Percentiles rank a stretch among this genome's conserved stretches.
Evolutionary conservation across 495 filamentous ascomycete species (phyloP).

Genomic region (Astrothelium subdiscretum): DNA sequence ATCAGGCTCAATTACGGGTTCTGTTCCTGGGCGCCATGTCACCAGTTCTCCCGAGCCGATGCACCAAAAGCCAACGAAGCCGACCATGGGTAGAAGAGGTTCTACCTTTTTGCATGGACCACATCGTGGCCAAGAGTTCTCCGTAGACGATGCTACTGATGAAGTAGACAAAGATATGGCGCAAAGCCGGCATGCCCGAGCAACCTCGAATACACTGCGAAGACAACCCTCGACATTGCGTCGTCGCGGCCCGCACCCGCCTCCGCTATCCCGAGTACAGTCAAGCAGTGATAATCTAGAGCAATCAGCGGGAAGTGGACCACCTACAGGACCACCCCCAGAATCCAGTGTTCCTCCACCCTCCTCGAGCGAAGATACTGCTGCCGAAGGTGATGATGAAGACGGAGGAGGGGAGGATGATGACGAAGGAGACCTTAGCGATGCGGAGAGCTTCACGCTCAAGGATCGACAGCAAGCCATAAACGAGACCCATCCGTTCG

Average conservation of each 20-base stretch:
- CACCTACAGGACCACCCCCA: constrained; percentile 22
- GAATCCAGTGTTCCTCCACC: constrained; percentile 21
- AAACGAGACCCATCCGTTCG: constrained; percentile 97
- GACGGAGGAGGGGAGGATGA: constrained; percentile 54
- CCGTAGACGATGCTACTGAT: constrained; percentile 77
- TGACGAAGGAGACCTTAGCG: constrained; percentile 33
- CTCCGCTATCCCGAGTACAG: constrained; percentile 40
- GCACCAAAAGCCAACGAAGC: constrained; percentile 45
- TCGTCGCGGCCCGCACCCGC: constrained; percentile 48
- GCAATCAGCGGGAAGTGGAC: constrained; percentile 11
- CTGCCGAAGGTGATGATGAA: constrained; percentile 39
- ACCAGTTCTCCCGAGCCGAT: neutral
- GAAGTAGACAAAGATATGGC: constrained; percentile 59
- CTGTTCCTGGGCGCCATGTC: neutral
- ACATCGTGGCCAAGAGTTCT: constrained; percentile 78
- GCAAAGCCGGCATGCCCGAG: constrained; percentile 12
- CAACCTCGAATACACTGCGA: constrained; percentile 22
- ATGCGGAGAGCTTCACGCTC: constrained; percentile 50
- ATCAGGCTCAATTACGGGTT: neutral
- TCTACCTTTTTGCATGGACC: constrained; percentile 67
- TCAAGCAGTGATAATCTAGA: constrained; percentile 23
- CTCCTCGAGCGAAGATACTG: constrained; percentile 1
- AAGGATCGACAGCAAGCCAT: constrained; percentile 97
- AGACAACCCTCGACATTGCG: constrained; percentile 58
- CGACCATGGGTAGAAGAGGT: constrained; percentile 54